Evolutionary conservation across 108 stramenopile genomes (phyloP).

Genomic region (Epipyxis sp.): DNA sequence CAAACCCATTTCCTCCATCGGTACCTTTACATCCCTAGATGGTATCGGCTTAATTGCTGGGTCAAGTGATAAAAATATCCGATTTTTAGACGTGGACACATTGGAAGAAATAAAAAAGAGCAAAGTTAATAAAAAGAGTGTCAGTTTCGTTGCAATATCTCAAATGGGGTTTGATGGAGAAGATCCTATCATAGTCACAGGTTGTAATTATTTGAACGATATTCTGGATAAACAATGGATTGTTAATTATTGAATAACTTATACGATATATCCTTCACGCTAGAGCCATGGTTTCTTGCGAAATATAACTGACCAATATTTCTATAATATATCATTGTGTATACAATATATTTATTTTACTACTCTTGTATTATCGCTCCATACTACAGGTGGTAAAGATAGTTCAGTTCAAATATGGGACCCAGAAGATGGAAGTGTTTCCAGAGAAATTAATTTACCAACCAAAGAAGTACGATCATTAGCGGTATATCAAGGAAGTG

Average conservation of each 20-base stretch:
- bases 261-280: no score
- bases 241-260: no score
- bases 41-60: neutral
- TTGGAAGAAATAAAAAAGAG: slow-evolving; percentile 7
- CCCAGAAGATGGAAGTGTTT: neutral
- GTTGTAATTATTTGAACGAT: no score
- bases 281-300: no score
- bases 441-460: neutral
- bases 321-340: no score
- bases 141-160: slow-evolving; percentile 15
- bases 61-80: neutral
- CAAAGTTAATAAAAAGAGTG: slow-evolving; percentile 2
- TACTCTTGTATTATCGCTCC: no score
- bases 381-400: slow-evolving; percentile 29
- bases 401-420: slow-evolving; percentile 23
- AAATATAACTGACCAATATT: no score
- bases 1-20: slow-evolving; percentile 9
- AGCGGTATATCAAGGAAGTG: neutral
- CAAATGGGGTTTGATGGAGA: slow-evolving; percentile 22
- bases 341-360: no score
- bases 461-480: slow-evolving; percentile 6
- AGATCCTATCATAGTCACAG: slow-evolving; percentile 19
- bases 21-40: slow-evolving; percentile 14
- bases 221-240: no score
- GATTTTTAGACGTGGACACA: slow-evolving; percentile 3